Evolutionary conservation across 106 monocot genomes (phyloP), one percentile per base, ranked within the genome.

Genomic region (Dioscorea alata): DNA sequence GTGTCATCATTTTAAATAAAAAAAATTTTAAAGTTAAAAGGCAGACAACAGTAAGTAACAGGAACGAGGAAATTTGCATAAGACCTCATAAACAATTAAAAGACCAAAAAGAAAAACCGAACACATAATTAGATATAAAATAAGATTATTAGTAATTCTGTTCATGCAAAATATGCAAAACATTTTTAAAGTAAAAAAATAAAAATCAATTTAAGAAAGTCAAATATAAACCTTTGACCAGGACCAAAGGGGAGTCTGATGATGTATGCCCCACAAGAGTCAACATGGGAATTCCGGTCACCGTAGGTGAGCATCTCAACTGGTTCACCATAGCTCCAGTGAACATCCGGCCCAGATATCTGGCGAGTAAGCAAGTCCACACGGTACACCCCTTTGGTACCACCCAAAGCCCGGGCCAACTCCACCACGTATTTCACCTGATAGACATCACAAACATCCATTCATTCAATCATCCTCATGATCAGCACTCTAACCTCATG

Each of bases 361-460:
- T 90, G 90, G 58, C 90, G 86, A 28, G 90, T 90, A 6, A 90
- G 68, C 4, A 90, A 81, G 79, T 90, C 90, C 24, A 90, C 90
- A 0, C 90, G 64, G 53, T 81, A 70, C 24, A 90, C 79, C 0
- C 90, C 90, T 15, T 74, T 74, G 4, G 81, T 84, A 25, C 78
- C 81, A 17, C 86, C 86, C 33, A 90, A 62, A 0, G 90, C 86
- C 6, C 84, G 65, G 2, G 90, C 86, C 34, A 90, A 60, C 71
- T 90, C 90, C 48, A 90, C 90, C 31, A 90, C 90, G 61, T 90
- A 90, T 57, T 90, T 90, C 64, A 90, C 85, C 89, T 89, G 79
- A 48, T 58, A 15, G n/a, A 2, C 61, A 33, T 12, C 56, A 4
- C 18, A 28, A 28, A 28, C 28, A 57, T 15, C 49, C 32, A 21